Base-by-base conservation (phyloP, 2,329 filamentous ascomycete genomes). In the Blastomyces parvus region DNA sequence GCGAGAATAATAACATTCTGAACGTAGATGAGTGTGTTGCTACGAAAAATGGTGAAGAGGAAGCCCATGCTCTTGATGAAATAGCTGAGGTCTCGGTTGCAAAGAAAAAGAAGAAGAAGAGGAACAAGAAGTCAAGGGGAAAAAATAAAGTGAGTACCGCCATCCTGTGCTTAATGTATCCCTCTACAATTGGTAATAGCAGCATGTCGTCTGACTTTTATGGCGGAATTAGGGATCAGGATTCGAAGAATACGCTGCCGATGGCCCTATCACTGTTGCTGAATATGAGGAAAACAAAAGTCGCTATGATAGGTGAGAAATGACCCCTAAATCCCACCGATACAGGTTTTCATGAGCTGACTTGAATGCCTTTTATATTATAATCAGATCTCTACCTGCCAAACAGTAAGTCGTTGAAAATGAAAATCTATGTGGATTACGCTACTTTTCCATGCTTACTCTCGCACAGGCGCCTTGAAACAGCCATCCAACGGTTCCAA, bases 401-500 rank as follows among this genome's bases (percentile, higher is more conserved):
- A 72, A 80, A 44, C 81, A 85, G 87, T 88, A 79, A 75, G 78
- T 66, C 60, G 25, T 38, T n/a, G 19, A 22, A 25, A 22, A 25
- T 42, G 1, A n/a, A n/a, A n/a, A n/a, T 46, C 19, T 42, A 17
- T 5, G 44, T 19, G 40, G 14, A 56, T 8, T 30, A 11, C 60
- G 19, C 63, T 50, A 2, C 52, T 64, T 4, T 25, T 22, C 5
- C n/a, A 57, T 14, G 2, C 36, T 25, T 6, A 57, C 27, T 40
- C 14, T n/a, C 17, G 22, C 5, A 6, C 64, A 89, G 88, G 63
- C 90, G 94, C 57, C 90, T 97, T 50, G 88, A 97, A 71, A 83
- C 87, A 33, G 94, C 90, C 57, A 88, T 97, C 62, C 86, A 91
- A 67, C 88, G 91, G 17, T 99, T 88, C 77, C 86, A 88, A 66